Base-by-base conservation (phyloP, 2,329 filamentous ascomycete genomes). In the Aquanectria penicillioides region DNA sequence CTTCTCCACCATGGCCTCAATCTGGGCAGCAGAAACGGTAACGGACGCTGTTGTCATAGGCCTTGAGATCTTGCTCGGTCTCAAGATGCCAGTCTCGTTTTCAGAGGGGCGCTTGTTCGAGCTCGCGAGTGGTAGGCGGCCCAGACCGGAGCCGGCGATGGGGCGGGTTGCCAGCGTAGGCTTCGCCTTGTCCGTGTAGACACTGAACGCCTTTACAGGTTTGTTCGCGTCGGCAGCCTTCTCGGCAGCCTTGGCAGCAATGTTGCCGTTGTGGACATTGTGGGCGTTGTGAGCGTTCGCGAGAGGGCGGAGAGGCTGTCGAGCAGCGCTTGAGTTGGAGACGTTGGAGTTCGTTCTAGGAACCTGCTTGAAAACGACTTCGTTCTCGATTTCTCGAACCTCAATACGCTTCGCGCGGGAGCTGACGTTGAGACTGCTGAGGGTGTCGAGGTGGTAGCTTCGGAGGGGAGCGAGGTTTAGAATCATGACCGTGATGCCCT, bases 351-450 rank as follows among this genome's bases (percentile, higher is more conserved):
- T 77, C n/a, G 83, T 80, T 54, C 87, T 84, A 23, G 89, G 87
- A 53, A 86, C 84, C 51, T 91, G 89, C 72, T 91, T 93, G 79
- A 92, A 96, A 34, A 97, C 89, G 4, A 96, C 90, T 71, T 97
- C 93, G 71, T 98, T 98, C 75, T 98, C 94, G 57, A 97, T 92
- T 75, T 98, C 95, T 47, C 93, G 89, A 10, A 97, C 90, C 75
- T 98, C 94, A 67, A 98, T 97, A 71, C 96, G 93, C 81, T 97
- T 97, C 20, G 94, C 96, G 10, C 94, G 86, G 48, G 95, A 97
- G 70, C 94, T 95, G 71, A 98, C 95, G 72, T 97, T 97, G 50
- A 98, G 80, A 62, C 94, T 97, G 76, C 92, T 97, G 6, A 97
- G 83, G 0, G 94, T 97, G 73, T 98, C 94, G 33, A 97, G 84